phyloP scores from a whole-genome alignment of 225 moss, liverwort and hornwort genomes.

The Takakia lepidozioides region DNA sequence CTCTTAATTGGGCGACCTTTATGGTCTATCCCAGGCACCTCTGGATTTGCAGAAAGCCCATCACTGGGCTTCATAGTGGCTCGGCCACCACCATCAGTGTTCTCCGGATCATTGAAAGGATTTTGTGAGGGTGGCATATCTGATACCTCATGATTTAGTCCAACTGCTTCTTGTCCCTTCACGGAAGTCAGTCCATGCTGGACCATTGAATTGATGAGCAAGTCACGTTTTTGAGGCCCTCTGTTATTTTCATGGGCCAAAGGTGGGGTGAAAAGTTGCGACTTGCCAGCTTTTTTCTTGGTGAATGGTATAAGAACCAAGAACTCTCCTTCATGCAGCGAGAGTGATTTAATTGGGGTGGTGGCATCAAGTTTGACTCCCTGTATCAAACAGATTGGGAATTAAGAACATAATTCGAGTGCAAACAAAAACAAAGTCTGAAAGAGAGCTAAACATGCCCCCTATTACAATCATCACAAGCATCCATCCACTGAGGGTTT shows the following conservation, averaged over 20 bases:
- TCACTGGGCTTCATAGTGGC: no score
- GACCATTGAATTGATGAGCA: constrained; percentile 7
- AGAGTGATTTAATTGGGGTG: constrained; percentile 35
- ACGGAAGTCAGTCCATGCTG: constrained; percentile 8
- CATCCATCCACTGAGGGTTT: neutral
- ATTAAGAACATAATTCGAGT: neutral
- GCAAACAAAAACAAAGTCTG: neutral
- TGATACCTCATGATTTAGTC: neutral
- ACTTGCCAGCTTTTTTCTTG: constrained; percentile 41
- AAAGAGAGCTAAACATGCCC: neutral
- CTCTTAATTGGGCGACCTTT: no score
- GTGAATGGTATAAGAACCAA: constrained; percentile 67
- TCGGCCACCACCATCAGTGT: constrained; percentile 10
- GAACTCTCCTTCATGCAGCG: constrained; percentile 50
- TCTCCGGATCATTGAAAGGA: constrained; percentile 24
- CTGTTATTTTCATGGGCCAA: no score
- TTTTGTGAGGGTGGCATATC: constrained; percentile 13
- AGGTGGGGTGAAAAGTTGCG: constrained; percentile 1
- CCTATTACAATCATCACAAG: neutral
- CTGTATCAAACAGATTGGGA: constrained; percentile 17
- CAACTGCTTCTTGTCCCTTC: no score
- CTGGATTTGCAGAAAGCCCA: no score
- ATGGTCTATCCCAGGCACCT: no score
- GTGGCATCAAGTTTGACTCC: constrained; percentile 63
- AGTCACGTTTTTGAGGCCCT: constrained; percentile 12